phyloP scores from a whole-genome alignment of 2,329 filamentous ascomycete genomes.

The Paracamarosporium sp. region DNA sequence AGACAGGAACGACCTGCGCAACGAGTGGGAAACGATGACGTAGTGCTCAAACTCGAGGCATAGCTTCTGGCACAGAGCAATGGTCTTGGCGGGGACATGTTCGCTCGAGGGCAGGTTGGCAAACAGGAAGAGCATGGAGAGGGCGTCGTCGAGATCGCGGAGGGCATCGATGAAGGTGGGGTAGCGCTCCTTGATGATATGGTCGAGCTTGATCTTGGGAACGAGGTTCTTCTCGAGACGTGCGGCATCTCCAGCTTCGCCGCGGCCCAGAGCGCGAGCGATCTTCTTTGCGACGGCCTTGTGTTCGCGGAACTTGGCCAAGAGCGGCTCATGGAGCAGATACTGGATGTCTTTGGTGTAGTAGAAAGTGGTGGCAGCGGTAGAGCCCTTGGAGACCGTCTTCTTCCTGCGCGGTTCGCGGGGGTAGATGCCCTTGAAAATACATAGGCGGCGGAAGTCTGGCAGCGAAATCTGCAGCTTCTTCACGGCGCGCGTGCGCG shows the following conservation, averaged over 20 bases:
- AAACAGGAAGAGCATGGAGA: slow-evolving; percentile 97
- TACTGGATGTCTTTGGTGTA: slow-evolving; percentile 97
- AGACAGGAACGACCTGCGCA: slow-evolving; percentile 95
- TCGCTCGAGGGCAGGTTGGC: slow-evolving; percentile 92
- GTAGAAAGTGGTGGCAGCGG: slow-evolving; percentile 89
- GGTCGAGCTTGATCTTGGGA: slow-evolving; percentile 88
- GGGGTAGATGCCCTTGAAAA: slow-evolving; percentile 99
- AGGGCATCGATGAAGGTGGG: slow-evolving; percentile 95
- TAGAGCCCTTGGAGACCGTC: slow-evolving; percentile 92
- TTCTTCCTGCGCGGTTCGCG: slow-evolving; percentile 96
- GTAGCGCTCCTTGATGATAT: slow-evolving; percentile 97
- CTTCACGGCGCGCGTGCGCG: slow-evolving; percentile 92
- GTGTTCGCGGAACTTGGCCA: slow-evolving; percentile 95
- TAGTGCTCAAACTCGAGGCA: slow-evolving; percentile 98
- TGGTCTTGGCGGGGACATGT: slow-evolving; percentile 91
- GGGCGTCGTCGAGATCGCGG: slow-evolving; percentile 92
- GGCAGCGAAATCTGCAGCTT: slow-evolving; percentile 97
- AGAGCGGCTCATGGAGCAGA: slow-evolving; percentile 91
- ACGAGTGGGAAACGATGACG: slow-evolving; percentile 86
- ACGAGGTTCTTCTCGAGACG: slow-evolving; percentile 90
- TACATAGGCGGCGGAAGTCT: slow-evolving; percentile 97
- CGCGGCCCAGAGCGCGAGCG: slow-evolving; percentile 85
- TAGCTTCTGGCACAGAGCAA: slow-evolving; percentile 90
- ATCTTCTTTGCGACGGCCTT: slow-evolving; percentile 99
- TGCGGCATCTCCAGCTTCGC: slow-evolving; percentile 87